Percentiles rank a stretch among this genome's conserved stretches.
Evolutionary conservation across 768 basidiomycete species (phyloP).

Genomic region (Tylopilus balloui): DNA sequence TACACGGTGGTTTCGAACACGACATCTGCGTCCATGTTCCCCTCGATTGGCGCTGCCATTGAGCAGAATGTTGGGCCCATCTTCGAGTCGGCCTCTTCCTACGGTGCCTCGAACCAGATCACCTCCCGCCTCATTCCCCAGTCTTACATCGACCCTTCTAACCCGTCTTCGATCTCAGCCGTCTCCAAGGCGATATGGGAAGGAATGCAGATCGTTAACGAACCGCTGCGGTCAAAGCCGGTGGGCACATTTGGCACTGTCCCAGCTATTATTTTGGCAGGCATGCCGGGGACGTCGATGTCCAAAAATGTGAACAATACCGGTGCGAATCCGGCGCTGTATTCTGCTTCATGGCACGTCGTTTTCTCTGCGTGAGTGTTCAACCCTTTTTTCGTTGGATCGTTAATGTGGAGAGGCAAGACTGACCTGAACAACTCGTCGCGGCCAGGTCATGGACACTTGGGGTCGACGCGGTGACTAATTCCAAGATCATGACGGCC

Average conservation of each 20-base stretch:
- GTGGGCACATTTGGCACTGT: too few relatives aligned
- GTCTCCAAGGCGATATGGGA: too few relatives aligned
- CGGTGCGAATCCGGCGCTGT: conserved; percentile 16
- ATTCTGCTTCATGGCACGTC: conserved; percentile 14
- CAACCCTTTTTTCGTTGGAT: neutral
- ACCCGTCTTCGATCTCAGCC: conserved; percentile 10
- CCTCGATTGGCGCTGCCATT: conserved; percentile 9
- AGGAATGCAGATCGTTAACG: conserved; percentile 13
- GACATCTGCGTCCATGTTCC: conserved; percentile 10
- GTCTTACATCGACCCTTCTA: conserved; percentile 11
- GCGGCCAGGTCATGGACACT: conserved; percentile 14
- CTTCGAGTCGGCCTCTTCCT: conserved; percentile 8
- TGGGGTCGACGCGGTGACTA: neutral
- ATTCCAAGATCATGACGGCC: conserved; percentile 2
- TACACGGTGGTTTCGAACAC: conserved; percentile 15
- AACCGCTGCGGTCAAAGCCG: neutral
- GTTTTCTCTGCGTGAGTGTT: conserved; percentile 9
- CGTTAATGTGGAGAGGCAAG: neutral
- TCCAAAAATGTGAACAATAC: conserved; percentile 4
- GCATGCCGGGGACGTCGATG: conserved; percentile 6
- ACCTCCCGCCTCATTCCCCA: conserved; percentile 20
- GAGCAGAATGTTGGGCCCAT: conserved; percentile 4
- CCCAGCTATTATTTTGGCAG: neutral
- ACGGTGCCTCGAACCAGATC: conserved; percentile 13
- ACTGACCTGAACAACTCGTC: neutral